phyloP scores from a whole-genome alignment of 495 filamentous ascomycete genomes.

The Sordaria brevicollis region DNA sequence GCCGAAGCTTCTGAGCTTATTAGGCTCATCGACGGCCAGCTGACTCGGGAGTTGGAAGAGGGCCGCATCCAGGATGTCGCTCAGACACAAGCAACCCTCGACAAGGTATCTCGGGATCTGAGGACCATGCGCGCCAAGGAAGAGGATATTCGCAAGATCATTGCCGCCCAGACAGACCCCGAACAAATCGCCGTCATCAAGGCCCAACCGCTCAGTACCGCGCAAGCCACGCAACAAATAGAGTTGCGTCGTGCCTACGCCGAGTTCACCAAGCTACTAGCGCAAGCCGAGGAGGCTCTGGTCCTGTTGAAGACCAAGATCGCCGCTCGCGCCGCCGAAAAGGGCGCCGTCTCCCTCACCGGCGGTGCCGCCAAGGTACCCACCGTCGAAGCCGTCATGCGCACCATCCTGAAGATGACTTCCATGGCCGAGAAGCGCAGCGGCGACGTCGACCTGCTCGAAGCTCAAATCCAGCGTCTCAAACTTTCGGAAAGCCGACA shows the following conservation, averaged over 20 bases:
- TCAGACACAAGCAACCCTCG: slow-evolving; percentile 50
- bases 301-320: slow-evolving; percentile 73
- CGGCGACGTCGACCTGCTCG: slow-evolving; percentile 80
- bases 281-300: slow-evolving; percentile 71
- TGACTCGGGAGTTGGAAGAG: slow-evolving; percentile 49
- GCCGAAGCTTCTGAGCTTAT: slow-evolving; percentile 57
- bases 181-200: slow-evolving; percentile 47
- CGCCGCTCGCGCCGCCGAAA: slow-evolving; percentile 28
- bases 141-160: slow-evolving; percentile 60
- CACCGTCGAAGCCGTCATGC: slow-evolving; percentile 82
- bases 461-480: slow-evolving; percentile 69
- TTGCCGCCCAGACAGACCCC: slow-evolving; percentile 53
- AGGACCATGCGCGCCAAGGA: slow-evolving; percentile 57
- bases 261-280: slow-evolving; percentile 58
- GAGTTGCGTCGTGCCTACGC: slow-evolving; percentile 65
- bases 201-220: slow-evolving; percentile 65
- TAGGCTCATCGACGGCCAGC: slow-evolving; percentile 41
- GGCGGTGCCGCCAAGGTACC: slow-evolving; percentile 43
- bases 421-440: slow-evolving; percentile 77
- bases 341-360: slow-evolving; percentile 9
- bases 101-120: slow-evolving; percentile 53
- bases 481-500: background rate
- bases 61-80: slow-evolving; percentile 54
- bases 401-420: slow-evolving; percentile 87
- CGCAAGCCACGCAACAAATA: slow-evolving; percentile 70